phyloP scores from a whole-genome alignment of 352 stramenopile species.

The Phytophthora boehmeriae region DNA sequence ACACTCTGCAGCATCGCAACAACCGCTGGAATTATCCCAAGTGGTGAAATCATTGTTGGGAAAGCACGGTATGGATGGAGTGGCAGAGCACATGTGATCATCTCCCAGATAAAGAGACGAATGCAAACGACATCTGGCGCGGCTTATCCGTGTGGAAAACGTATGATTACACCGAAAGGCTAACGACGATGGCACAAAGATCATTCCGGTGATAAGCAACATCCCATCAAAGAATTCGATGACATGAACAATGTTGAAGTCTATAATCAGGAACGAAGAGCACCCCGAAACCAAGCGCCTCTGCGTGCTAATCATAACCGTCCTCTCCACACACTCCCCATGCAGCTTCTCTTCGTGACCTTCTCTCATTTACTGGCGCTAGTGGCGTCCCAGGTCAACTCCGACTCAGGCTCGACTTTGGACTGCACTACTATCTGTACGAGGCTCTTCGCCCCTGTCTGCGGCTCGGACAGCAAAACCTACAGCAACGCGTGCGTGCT shows the following conservation, averaged over 20 bases:
- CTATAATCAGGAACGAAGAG: too few species aligned
- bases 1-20: constrained; percentile 25
- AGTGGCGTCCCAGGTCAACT: not conserved
- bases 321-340: too few species aligned
- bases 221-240: too few species aligned
- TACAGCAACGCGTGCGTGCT: constrained; percentile 63
- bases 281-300: too few species aligned
- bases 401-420: constrained; percentile 4
- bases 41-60: not conserved
- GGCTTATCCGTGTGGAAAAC: too few species aligned
- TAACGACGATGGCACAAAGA: too few species aligned
- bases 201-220: too few species aligned
- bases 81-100: not conserved
- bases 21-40: constrained; percentile 1
- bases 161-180: too few species aligned
- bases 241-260: too few species aligned
- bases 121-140: constrained; percentile 8
- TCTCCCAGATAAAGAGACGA: not conserved
- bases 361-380: too few species aligned
- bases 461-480: constrained; percentile 56
- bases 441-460: constrained; percentile 46
- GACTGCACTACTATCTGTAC: constrained; percentile 29
- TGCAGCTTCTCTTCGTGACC: too few species aligned
- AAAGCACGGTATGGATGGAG: not conserved
- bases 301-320: too few species aligned